Base-by-base conservation (phyloP, 148 eudicot genomes). In the Polygonum maritimum region DNA sequence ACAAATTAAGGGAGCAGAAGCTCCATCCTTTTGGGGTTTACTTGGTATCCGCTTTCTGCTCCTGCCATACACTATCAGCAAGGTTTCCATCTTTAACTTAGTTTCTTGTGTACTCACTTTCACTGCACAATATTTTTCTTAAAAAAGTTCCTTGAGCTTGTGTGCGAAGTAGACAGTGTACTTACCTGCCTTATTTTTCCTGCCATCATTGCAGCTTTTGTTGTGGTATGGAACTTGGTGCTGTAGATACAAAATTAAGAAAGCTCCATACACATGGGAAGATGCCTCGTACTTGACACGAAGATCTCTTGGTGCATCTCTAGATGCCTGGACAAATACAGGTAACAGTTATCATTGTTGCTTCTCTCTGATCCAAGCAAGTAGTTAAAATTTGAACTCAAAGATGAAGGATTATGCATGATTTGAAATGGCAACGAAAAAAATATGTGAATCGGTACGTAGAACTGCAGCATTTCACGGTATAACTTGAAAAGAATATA, bases 1-100 rank as follows among this genome's bases (percentile, higher is more conserved):
- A 80, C 97, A 94, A 86, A 94, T 94, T 74, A 92, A 90, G 67
- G 98, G 98, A 41, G 97, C 98, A 74, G 97, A 92, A 81, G 89
- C 88, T 78, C 97, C 98, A 76, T 90, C 98, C 40, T 54, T 90
- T 48, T 92, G 97, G 98, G 91, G 86, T 57, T 86, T 94, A 58
- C 69, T 94, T 57, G 86, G 91, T 76, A 82, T 92, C 75, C 96
- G 91, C 62, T 84, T 94, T 74, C 77, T 94, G 44, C 90, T 94
- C 48, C 78, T 94, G 33, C 98, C 98, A 31, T 94, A 94, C 86
- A 89, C 97, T 18, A 73, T 90, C 52, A 83, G 81, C 83, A 92
- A 90, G 98, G 98, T 92, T 15, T 33, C 21, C 45, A 36, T 67
- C 71, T 67, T 14, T 35, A 67, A 38, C 71, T 33, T 38, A 7